phyloP scores from a whole-genome alignment of 805 yeast species.

The Scheffersomyces amazonensis region DNA sequence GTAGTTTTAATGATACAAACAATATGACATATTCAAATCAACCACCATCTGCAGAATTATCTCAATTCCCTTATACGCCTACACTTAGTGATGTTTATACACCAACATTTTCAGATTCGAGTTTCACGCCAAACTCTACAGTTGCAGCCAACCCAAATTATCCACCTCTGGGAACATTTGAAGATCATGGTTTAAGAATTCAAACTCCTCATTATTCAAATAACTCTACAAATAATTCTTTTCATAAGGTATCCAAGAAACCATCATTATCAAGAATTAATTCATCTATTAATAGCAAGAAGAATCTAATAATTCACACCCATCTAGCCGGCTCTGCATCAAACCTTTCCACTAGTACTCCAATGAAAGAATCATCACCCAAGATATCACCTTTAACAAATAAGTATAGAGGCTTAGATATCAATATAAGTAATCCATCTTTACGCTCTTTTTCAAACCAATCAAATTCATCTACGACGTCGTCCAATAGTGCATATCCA shows the following conservation, averaged over 20 bases:
- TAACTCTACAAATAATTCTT: neutral
- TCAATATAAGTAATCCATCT: neutral
- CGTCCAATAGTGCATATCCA: constrained; percentile 10
- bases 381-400: constrained; percentile 1
- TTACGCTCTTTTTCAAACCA: constrained; percentile 7
- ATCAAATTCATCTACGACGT: constrained; percentile 8
- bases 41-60: neutral
- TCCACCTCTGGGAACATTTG: neutral
- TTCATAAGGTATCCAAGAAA: constrained; percentile 14
- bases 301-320: constrained; percentile 12
- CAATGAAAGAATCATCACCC: neutral
- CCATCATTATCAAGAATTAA: constrained; percentile 14
- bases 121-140: constrained; percentile 14
- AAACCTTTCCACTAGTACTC: constrained; percentile 7
- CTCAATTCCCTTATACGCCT: constrained; percentile 10
- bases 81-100: constrained; percentile 15
- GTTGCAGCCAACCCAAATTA: constrained; percentile 2
- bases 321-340: constrained; percentile 9
- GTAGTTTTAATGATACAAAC: neutral
- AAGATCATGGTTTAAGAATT: neutral
- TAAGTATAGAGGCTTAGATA: constrained; percentile 1
- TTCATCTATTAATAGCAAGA: constrained; percentile 9
- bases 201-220: neutral
- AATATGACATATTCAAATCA: neutral
- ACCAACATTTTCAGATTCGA: constrained; percentile 16